Evolutionary conservation across 305 asterid genomes (phyloP).

Genomic region (Solanum chacoense): DNA sequence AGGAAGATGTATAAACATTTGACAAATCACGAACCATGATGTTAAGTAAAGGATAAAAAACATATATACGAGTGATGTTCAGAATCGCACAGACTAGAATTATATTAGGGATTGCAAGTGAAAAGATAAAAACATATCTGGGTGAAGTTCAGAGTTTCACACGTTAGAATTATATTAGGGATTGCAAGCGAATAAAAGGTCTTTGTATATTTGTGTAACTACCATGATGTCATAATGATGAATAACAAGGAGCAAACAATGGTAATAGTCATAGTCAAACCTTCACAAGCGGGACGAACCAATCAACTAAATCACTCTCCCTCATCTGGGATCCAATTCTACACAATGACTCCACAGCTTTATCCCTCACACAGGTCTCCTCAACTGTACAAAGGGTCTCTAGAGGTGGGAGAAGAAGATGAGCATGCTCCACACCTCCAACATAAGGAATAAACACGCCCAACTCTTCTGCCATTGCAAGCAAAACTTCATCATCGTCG

Average conservation of each 20-base stretch:
- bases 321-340: conserved; percentile 91
- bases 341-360: conserved; percentile 83
- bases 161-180: not conserved
- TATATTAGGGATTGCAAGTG: not conserved
- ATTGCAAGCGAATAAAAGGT: not conserved
- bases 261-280: conserved; percentile 20
- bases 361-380: conserved; percentile 94
- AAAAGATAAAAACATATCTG: not conserved
- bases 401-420: conserved; percentile 74
- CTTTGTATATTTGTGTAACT: not conserved
- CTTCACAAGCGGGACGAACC: conserved; percentile 81
- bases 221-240: not conserved
- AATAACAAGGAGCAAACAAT: not conserved
- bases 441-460: conserved; percentile 83
- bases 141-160: not conserved
- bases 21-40: not conserved
- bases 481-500: conserved; percentile 80
- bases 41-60: not conserved
- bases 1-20: not conserved
- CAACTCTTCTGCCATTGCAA: conserved; percentile 89
- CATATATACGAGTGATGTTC: not conserved
- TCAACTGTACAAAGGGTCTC: conserved; percentile 93
- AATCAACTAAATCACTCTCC: conserved; percentile 80
- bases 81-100: not conserved
- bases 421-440: conserved; percentile 87